A percentile compares a stretch with the other conserved stretches of the same genome.
phyloP scores from a whole-genome alignment of 2,329 filamentous ascomycete species.

The Pestalotiopsis sp. region DNA sequence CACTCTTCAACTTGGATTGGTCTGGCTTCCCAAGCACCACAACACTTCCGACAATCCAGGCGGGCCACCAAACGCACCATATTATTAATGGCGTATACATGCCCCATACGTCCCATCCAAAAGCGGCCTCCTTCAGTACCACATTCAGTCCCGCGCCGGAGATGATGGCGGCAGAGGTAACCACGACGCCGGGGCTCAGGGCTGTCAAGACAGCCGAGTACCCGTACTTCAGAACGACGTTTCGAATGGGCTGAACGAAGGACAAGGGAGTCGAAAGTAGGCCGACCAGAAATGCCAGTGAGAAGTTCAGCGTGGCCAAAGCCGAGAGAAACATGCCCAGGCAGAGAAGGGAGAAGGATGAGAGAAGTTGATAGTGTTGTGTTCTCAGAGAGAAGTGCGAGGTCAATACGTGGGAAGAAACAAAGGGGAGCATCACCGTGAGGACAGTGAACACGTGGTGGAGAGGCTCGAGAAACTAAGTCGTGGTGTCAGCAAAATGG shows the following conservation, averaged over 20 bases:
- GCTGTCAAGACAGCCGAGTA: constrained; percentile 55
- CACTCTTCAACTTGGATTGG: constrained; percentile 10
- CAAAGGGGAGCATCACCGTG: constrained; percentile 56
- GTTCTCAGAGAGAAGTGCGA: constrained; percentile 51
- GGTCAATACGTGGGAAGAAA: constrained; percentile 57
- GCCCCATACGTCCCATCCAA: constrained; percentile 87
- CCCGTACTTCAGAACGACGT: constrained; percentile 37
- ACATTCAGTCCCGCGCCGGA: constrained; percentile 28
- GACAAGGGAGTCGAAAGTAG: constrained; percentile 75
- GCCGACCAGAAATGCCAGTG: constrained; percentile 81
- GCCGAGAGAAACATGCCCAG: constrained; percentile 90
- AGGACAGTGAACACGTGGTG: constrained; percentile 58
- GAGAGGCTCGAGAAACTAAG: constrained; percentile 57
- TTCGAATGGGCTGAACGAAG: constrained; percentile 61
- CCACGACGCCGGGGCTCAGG: constrained; percentile 59
- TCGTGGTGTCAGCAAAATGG: not conserved
- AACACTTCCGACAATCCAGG: constrained; percentile 71
- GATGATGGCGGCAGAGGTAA: constrained; percentile 49
- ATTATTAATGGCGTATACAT: constrained; percentile 86
- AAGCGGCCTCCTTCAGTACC: constrained; percentile 71
- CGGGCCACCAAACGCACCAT: constrained; percentile 97
- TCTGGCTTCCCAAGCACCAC: constrained; percentile 46
- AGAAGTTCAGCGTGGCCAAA: constrained; percentile 95
- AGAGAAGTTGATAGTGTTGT: constrained; percentile 77
- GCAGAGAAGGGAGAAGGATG: constrained; percentile 89